Conservation (phyloP, 306 rosid genomes). For the Sphenostylis stenocarpa region DNA sequence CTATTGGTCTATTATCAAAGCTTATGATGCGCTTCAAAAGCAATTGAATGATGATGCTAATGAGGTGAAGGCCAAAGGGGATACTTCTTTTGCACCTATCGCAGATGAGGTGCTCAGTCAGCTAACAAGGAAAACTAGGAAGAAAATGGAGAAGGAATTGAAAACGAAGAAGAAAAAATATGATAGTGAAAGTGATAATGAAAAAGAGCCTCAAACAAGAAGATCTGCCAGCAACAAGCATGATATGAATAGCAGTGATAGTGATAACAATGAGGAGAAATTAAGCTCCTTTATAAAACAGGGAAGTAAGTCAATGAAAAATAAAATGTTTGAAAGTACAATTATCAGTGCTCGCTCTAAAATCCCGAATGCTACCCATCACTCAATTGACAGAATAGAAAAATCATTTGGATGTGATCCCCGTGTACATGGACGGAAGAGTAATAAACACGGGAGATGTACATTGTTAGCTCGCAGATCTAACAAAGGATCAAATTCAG, state of each 20-base stretch:
- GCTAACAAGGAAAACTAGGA: slow-evolving; percentile 84
- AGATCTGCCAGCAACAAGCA: slow-evolving; percentile 46
- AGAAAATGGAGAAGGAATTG: slow-evolving; percentile 81
- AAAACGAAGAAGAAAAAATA: slow-evolving; percentile 53
- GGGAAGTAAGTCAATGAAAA: slow-evolving; percentile 66
- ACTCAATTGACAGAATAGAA: slow-evolving; percentile 42
- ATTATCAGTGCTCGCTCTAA: slow-evolving; percentile 42
- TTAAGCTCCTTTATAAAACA: slow-evolving; percentile 77
- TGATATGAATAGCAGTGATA: slow-evolving; percentile 56
- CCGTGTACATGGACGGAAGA: slow-evolving; percentile 65
- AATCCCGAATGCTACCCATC: slow-evolving; percentile 43
- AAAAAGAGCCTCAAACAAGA: slow-evolving; percentile 35
- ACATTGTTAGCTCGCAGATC: slow-evolving; percentile 74
- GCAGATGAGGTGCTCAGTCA: slow-evolving; percentile 75
- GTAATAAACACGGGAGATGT: slow-evolving; percentile 68
- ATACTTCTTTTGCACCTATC: slow-evolving; percentile 57
- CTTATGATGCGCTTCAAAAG: slow-evolving; percentile 89
- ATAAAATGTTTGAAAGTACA: slow-evolving; percentile 58
- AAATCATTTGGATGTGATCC: slow-evolving; percentile 50
- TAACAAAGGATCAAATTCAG: slow-evolving; percentile 59
- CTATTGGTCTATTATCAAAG: slow-evolving; percentile 92
- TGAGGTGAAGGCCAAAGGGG: slow-evolving; percentile 50
- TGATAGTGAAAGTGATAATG: slow-evolving; percentile 56
- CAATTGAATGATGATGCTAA: slow-evolving; percentile 60
- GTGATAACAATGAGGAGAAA: slow-evolving; percentile 73